phyloP scores from a whole-genome alignment of 148 eudicot species.

The Rhododendron henanense region DNA sequence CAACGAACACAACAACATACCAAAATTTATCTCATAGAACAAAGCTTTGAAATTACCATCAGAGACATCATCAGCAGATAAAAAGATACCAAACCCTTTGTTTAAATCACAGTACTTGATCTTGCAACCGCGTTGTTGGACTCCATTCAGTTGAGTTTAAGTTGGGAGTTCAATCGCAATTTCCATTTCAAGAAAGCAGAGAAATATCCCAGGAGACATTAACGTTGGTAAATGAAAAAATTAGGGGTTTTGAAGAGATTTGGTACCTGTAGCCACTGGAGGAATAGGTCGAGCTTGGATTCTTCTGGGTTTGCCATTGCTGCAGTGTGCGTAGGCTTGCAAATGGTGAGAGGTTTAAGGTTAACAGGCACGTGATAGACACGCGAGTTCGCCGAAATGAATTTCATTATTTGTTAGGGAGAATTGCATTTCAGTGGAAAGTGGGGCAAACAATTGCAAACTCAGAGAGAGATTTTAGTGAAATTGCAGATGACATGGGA shows the following conservation, averaged over 20 bases:
- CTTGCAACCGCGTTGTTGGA: conserved; percentile 66
- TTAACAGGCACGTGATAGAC: too few species aligned
- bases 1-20: background rate
- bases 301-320: conserved; percentile 40
- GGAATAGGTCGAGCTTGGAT: conserved; percentile 53
- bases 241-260: background rate
- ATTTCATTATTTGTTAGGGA: too few species aligned
- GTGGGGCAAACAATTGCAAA: too few species aligned
- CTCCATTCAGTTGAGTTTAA: conserved; percentile 59
- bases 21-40: background rate
- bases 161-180: background rate
- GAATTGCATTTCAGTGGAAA: too few species aligned
- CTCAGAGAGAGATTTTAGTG: too few species aligned
- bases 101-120: conserved; percentile 66
- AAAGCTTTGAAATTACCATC: conserved; percentile 45
- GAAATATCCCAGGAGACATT: background rate
- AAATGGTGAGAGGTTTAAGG: background rate
- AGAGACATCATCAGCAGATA: conserved; percentile 34
- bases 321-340: background rate
- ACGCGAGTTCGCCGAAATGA: too few species aligned
- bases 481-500: too few species aligned
- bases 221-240: background rate
- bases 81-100: conserved; percentile 79
- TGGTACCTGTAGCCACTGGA: conserved; percentile 70
- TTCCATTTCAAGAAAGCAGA: background rate